Conservation (phyloP, 2,329 filamentous ascomycete genomes). For the Verticillium nubilum region DNA sequence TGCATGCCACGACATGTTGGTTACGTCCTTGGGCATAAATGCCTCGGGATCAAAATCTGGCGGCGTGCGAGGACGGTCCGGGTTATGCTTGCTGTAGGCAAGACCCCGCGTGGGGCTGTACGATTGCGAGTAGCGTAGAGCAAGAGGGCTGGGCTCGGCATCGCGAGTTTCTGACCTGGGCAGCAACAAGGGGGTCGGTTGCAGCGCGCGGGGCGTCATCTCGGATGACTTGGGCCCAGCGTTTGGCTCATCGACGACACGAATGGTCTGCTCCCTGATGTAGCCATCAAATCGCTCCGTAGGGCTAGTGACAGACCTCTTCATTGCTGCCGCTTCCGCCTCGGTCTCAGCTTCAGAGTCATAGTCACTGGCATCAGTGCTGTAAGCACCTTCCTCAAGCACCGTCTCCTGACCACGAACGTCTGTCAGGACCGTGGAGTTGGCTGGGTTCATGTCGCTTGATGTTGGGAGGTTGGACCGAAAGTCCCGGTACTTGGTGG, state of each 20-base stretch:
- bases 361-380: background rate
- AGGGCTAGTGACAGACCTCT: background rate
- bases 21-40: slow-evolving; percentile 23
- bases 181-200: slow-evolving; percentile 11
- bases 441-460: background rate
- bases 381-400: background rate
- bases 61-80: slow-evolving; percentile 15
- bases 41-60: slow-evolving; percentile 12
- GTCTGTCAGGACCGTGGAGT: background rate
- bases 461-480: background rate
- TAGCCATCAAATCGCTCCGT: background rate
- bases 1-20: slow-evolving; percentile 23
- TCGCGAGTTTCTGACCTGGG: slow-evolving; percentile 5
- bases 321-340: background rate
- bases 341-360: background rate
- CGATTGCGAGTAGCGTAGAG: slow-evolving; percentile 10
- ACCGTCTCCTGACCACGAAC: background rate
- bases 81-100: slow-evolving; percentile 3
- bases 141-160: slow-evolving; percentile 13
- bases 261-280: slow-evolving; percentile 7
- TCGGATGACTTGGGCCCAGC: slow-evolving; percentile 5
- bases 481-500: background rate
- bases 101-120: slow-evolving; percentile 3
- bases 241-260: slow-evolving; percentile 6
- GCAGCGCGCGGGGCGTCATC: background rate